Evolutionary conservation across 2,329 filamentous ascomycete genomes (phyloP).

Genomic region (Ascochyta fabae): DNA sequence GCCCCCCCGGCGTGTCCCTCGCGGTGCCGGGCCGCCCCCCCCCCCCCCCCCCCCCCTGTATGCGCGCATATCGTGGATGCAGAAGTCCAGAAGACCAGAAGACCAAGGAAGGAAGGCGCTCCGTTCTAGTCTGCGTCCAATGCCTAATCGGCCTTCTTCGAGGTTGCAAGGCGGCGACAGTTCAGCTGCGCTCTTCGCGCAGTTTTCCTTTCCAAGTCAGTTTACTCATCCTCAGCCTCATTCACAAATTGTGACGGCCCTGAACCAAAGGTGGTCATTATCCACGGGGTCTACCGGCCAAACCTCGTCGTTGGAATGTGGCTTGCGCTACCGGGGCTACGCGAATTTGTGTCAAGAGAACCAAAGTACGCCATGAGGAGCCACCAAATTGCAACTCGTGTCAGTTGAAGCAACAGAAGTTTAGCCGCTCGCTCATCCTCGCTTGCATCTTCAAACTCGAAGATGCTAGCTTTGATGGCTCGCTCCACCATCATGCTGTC

Average conservation of each 20-base stretch:
- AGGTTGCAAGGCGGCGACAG: constrained; percentile 4
- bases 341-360: background rate
- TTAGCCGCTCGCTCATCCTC: constrained; percentile 5
- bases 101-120: background rate
- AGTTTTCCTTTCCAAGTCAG: background rate
- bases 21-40: too few relatives aligned
- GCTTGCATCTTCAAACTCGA: background rate
- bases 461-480: background rate
- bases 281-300: background rate
- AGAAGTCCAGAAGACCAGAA: constrained; percentile 1
- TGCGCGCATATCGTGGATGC: background rate
- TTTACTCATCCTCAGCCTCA: background rate
- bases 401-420: background rate
- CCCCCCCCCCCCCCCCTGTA: background rate
- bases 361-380: background rate
- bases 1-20: too few relatives aligned
- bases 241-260: background rate
- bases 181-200: background rate
- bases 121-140: background rate
- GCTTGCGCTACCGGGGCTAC: constrained; percentile 3
- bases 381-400: constrained; percentile 4
- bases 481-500: background rate
- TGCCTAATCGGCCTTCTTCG: constrained; percentile 1
- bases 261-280: background rate
- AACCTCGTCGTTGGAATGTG: constrained; percentile 3